These are phyloP conservation scores for Kwoniella sp. DNA, from an alignment of 768 basidiomycete genomes.

Conservation along the genomic window DNA sequence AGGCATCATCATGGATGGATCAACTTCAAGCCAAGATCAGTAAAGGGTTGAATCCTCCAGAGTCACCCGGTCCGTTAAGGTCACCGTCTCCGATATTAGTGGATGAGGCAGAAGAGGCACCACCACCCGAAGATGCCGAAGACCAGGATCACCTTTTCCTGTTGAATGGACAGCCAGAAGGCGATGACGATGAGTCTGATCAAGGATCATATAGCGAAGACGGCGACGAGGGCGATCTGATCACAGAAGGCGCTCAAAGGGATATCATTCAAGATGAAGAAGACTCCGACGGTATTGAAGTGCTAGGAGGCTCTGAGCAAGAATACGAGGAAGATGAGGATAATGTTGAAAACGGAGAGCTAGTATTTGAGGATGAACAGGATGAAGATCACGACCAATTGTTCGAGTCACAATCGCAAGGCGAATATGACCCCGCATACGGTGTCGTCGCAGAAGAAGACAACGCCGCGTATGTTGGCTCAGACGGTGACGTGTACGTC, in stretches of 20 bases:
- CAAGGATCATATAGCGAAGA: constrained; percentile 11
- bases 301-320: not conserved
- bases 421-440: constrained; percentile 17
- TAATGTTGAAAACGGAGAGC: not conserved
- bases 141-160: not conserved
- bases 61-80: constrained; percentile 38
- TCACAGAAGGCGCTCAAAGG: not conserved
- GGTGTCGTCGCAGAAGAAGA: constrained; percentile 20
- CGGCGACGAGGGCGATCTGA: not conserved
- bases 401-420: constrained; percentile 13
- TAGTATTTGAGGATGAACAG: constrained; percentile 11
- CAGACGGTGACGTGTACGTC: constrained; percentile 22
- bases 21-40: constrained; percentile 37
- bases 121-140: not conserved
- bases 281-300: constrained; percentile 5
- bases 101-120: not conserved
- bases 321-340: constrained; percentile 10
- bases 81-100: constrained; percentile 33
- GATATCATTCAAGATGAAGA: constrained; percentile 14
- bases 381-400: constrained; percentile 10
- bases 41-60: constrained; percentile 33
- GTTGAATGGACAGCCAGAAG: not conserved
- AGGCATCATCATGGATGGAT: constrained; percentile 35
- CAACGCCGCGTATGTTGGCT: constrained; percentile 20
- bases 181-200: constrained; percentile 9